Conservation (phyloP, 2,329 filamentous ascomycete genomes). For the Cadophora sp. region DNA sequence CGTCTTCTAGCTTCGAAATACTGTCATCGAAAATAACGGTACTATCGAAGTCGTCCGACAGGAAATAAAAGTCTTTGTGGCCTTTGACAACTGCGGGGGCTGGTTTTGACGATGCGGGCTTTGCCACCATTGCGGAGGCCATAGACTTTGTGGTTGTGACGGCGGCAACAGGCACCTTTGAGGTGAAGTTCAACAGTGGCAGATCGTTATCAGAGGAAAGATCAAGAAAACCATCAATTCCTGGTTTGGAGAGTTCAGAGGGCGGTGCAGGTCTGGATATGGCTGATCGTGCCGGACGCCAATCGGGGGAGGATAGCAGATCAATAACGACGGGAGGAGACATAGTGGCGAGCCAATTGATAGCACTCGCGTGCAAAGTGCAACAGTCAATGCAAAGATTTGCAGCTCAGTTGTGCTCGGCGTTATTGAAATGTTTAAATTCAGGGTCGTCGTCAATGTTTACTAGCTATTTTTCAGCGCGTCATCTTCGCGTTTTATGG, state of each 20-base stretch:
- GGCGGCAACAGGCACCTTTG: not conserved
- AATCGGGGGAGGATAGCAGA: conserved; percentile 10
- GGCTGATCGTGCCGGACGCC: not conserved
- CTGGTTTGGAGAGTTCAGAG: not conserved
- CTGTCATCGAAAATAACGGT: conserved; percentile 21
- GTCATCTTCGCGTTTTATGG: not conserved
- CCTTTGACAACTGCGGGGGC: not conserved
- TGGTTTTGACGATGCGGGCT: not conserved
- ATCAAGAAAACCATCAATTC: not conserved
- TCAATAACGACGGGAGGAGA: conserved; percentile 12
- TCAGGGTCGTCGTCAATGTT: not conserved
- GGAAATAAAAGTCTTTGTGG: conserved; percentile 19
- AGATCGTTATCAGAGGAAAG: conserved; percentile 16
- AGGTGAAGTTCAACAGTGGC: not conserved
- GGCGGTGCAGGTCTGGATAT: conserved; percentile 1
- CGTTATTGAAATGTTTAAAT: not conserved
- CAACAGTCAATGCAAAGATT: not conserved
- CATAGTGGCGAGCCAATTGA: conserved; percentile 7
- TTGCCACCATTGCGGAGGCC: not conserved
- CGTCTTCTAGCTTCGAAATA: conserved; percentile 32
- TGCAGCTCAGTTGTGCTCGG: not conserved
- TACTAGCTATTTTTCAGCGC: conserved; percentile 1
- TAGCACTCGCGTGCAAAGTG: not conserved
- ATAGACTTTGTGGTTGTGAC: not conserved
- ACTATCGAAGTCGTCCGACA: conserved; percentile 31